phyloP scores from a whole-genome alignment of 2,329 filamentous ascomycete species.

The Periglandula ipomoeae region DNA sequence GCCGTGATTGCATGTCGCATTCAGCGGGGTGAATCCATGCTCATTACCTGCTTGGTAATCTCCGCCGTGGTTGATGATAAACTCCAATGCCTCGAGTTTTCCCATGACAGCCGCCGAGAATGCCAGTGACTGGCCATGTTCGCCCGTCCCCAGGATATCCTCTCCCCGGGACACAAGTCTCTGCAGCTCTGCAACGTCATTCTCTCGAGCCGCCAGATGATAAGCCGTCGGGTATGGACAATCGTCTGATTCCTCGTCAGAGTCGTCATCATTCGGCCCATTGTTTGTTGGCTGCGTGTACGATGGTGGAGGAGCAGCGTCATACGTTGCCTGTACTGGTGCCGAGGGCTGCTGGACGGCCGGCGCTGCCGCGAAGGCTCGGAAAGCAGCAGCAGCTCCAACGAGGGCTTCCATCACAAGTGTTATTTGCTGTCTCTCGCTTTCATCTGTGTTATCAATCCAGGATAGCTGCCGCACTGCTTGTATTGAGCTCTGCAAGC shows the following conservation, averaged over 20 bases:
- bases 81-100: conserved; percentile 2
- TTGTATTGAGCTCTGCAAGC: neutral
- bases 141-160: neutral
- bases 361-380: neutral
- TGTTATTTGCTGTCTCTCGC: neutral
- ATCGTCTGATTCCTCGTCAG: neutral
- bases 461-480: neutral
- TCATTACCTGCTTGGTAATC: conserved; percentile 1
- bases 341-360: neutral
- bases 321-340: neutral
- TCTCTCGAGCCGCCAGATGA: neutral
- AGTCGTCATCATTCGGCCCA: neutral
- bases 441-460: neutral
- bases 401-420: neutral
- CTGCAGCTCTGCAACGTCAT: conserved; percentile 1
- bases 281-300: neutral
- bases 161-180: conserved; percentile 1
- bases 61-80: neutral
- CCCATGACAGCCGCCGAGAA: conserved; percentile 2
- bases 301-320: neutral
- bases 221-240: neutral
- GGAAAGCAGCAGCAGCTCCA: neutral
- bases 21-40: conserved; percentile 2
- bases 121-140: neutral
- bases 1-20: conserved; percentile 1